Base-by-base conservation (phyloP, 805 yeast species). In the Pichia thaimueangensis region DNA sequence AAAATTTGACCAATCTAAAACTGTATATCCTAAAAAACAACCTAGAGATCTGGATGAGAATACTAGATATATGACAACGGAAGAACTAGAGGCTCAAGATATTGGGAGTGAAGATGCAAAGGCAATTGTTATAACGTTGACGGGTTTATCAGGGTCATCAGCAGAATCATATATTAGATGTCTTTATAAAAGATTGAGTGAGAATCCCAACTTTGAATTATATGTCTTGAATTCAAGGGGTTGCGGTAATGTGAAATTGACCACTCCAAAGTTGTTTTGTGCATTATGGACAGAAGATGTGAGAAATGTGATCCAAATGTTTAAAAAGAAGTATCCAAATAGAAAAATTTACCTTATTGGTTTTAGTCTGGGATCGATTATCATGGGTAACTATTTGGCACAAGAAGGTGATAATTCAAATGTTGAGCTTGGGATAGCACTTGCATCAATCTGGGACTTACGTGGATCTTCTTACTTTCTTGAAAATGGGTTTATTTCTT, bases 71-170 rank as follows among this genome's bases (percentile, higher is more conserved):
- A 64, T 78, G 48, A 49, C 74, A 58, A 35, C 60, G 42, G 49
- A 47, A 3, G 91, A 82, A 56, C 49, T 74, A 34, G 58, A 48
- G 1, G 45, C 45, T 6, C 51, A 52, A 38, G 45, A 52, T 33
- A 39, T 43, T 30, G 45, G 52, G 31, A 39, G 45, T 31, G 66
- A 43, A 13, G 64, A 63, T 16, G 51, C 67, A 3, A 69, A 60
- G 37, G 94, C 94, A 2, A 66, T 86, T 54, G 65, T 82, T 15
- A 71, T 86, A 24, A 63, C 76, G 3, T 60, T 83, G 32, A 95
- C 86, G 56, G 95, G 95, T 0, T 71, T 86, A 30, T 80, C 85
- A 2, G 95, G 95, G 6, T 93, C 95, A 0, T 80, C 89, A n/a
- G 84, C 81, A 48, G 95, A 86, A 57, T 70, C 83, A 6, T 78